A percentile compares a stretch with the other conserved stretches of the same genome.
Conservation (phyloP, 2,329 filamentous ascomycete genomes). For the Orbilia oligospora region DNA sequence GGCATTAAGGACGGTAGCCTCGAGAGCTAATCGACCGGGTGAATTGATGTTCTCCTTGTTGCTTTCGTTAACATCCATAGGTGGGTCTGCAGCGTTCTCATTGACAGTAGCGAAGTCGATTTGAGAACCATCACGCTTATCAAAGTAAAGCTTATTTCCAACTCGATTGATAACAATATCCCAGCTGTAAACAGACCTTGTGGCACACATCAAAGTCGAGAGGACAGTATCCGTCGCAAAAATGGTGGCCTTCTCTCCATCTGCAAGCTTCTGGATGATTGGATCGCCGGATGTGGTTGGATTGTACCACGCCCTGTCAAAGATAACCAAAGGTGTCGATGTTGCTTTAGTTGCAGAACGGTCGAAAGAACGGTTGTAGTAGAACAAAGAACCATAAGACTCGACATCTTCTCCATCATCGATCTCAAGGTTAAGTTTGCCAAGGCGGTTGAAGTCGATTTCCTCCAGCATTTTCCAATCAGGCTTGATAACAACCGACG, state of each 20-base stretch:
- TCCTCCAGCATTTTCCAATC: slow-evolving; percentile 97
- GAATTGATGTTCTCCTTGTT: slow-evolving; percentile 97
- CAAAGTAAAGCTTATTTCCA: slow-evolving; percentile 96
- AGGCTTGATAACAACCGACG: slow-evolving; percentile 94
- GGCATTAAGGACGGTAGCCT: slow-evolving; percentile 99
- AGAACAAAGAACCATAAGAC: slow-evolving; percentile 96
- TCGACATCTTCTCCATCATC: slow-evolving; percentile 96
- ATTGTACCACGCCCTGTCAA: slow-evolving; percentile 97
- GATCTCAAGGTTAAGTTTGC: slow-evolving; percentile 94
- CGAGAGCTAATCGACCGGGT: slow-evolving; percentile 90
- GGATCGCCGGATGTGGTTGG: slow-evolving; percentile 97
- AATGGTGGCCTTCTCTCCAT: slow-evolving; percentile 95
- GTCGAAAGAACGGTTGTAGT: slow-evolving; percentile 96
- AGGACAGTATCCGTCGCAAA: slow-evolving; percentile 97
- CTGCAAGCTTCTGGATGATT: slow-evolving; percentile 94
- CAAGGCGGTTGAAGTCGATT: slow-evolving; percentile 96
- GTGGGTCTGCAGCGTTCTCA: slow-evolving; percentile 96
- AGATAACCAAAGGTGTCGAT: slow-evolving; percentile 86
- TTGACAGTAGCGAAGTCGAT: slow-evolving; percentile 99
- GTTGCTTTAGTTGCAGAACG: slow-evolving; percentile 87
- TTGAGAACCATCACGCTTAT: slow-evolving; percentile 95
- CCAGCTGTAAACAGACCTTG: slow-evolving; percentile 97
- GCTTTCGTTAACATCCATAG: slow-evolving; percentile 89
- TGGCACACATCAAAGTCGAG: slow-evolving; percentile 99
- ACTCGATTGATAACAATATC: slow-evolving; percentile 94